Evolutionary conservation across 2,329 filamentous ascomycete species (phyloP).

Genomic region (Aspergillus ruber): DNA sequence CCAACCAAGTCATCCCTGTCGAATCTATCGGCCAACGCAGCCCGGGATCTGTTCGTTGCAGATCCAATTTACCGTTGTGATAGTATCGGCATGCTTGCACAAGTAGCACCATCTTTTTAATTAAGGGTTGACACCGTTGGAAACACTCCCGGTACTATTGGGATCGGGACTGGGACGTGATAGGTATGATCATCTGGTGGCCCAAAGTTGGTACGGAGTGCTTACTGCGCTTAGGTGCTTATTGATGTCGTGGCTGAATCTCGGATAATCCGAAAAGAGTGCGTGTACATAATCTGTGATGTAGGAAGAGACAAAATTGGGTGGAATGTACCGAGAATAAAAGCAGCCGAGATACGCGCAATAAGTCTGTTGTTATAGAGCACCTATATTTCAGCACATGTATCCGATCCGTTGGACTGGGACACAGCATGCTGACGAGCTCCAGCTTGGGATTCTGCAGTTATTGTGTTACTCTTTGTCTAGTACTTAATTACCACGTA

Average conservation of each 20-base stretch:
- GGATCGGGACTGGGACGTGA: too few relatives aligned
- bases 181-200: too few relatives aligned
- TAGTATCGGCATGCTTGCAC: neutral
- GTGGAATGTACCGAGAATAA: neutral
- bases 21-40: neutral
- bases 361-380: neutral
- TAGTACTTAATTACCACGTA: too few relatives aligned
- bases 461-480: too few relatives aligned
- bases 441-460: too few relatives aligned
- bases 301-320: too few relatives aligned
- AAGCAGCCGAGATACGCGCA: neutral
- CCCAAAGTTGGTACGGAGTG: too few relatives aligned
- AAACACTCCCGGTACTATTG: too few relatives aligned
- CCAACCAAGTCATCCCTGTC: too few relatives aligned
- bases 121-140: too few relatives aligned
- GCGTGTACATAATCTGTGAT: too few relatives aligned
- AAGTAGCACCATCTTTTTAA: neutral
- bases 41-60: neutral
- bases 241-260: neutral
- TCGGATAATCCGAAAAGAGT: neutral
- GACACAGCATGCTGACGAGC: neutral
- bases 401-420: slow-evolving; percentile 20
- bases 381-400: neutral
- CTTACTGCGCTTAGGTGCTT: too few relatives aligned
- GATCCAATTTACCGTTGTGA: neutral